Evolutionary conservation across 441 rosid species (phyloP), one percentile per base, ranked within the genome.

Genomic region (Croton setiger): DNA sequence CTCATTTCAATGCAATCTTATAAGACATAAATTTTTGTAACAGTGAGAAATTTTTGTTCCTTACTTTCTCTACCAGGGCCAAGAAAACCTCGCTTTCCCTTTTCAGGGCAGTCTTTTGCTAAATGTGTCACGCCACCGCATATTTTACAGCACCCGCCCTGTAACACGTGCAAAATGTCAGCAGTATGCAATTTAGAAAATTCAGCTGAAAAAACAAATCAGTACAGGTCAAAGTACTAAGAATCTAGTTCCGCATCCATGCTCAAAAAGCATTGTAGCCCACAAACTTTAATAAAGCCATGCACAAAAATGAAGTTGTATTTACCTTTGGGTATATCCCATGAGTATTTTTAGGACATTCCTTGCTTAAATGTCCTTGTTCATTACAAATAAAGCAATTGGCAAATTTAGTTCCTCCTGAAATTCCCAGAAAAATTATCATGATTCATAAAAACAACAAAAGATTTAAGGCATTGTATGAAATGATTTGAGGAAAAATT

Each of bases 261-360:
- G n/a, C 2, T 37, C 54, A 44, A 14, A 20, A 12, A 71, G 41
- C 7, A 48, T 48, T 37, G 8, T 2, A 15, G 39, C 20, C 59
- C 7, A 53, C 37, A 27, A 27, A 18, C 7, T 68, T 7, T 20
- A 45, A 36, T n/a, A 57, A 36, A 21, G 55, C 12, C 21, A 74
- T 51, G 10, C 62, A 41, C n/a, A 7, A 43, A 17, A 56, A 48
- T 51, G 7, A 39, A 68, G 31, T 33, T 11, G 13, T 44, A 36
- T 44, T 10, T 84, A 94, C 97, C 98, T 90, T 94, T 45, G 99
- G 99, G 78, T 90, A 92, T 75, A 94, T 87, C 72, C 99, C 98
- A 64, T 74, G 88, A 64, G 87, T 69, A 83, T 82, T 92, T 78
- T 86, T 66, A 17, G 98, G 97, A 70, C 99, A 94, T 69, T 85